phyloP scores from a whole-genome alignment of 2,329 filamentous ascomycete species.

The Colletotrichum destructivum region DNA sequence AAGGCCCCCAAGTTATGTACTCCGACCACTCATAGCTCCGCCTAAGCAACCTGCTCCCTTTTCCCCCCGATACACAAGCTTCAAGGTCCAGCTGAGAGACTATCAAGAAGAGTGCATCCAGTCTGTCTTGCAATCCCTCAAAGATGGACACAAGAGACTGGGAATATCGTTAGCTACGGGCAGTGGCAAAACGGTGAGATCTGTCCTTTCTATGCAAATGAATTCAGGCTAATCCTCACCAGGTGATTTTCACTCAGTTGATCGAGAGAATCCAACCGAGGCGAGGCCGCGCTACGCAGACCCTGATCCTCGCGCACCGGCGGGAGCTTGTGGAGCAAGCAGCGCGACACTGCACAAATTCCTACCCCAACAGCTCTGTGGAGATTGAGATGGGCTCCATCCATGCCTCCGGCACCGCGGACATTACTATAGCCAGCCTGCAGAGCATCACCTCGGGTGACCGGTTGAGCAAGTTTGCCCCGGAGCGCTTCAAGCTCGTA shows the following conservation, averaged over 20 bases:
- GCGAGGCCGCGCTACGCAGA: constrained; percentile 75
- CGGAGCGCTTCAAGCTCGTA: constrained; percentile 85
- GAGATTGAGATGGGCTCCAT: constrained; percentile 92
- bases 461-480: constrained; percentile 87
- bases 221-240: constrained; percentile 14
- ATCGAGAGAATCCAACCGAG: constrained; percentile 81
- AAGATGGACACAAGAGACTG: constrained; percentile 81
- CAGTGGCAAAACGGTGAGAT: constrained; percentile 83
- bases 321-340: constrained; percentile 96
- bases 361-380: constrained; percentile 85
- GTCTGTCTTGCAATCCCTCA: constrained; percentile 79
- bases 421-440: constrained; percentile 95
- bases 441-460: constrained; percentile 85
- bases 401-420: constrained; percentile 83
- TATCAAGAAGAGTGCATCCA: constrained; percentile 96
- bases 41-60: neutral
- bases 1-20: neutral
- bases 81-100: constrained; percentile 75
- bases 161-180: constrained; percentile 91
- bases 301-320: constrained; percentile 92
- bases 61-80: constrained; percentile 20
- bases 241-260: constrained; percentile 97
- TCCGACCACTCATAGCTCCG: neutral
- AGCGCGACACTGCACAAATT: constrained; percentile 82
- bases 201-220: constrained; percentile 32